Conservation (phyloP, 768 basidiomycete genomes). For the Termitomyces sp. region DNA sequence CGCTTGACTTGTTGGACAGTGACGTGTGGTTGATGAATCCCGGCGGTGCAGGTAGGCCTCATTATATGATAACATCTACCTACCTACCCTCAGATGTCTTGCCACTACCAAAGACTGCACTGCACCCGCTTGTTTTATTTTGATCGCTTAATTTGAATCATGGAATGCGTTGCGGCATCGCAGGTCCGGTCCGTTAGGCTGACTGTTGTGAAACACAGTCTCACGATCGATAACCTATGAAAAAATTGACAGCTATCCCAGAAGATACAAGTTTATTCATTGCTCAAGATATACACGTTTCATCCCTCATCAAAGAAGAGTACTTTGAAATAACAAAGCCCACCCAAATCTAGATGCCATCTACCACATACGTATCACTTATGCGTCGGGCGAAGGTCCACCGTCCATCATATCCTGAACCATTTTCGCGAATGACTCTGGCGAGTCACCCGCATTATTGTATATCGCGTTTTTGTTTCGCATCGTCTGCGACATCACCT, state of each 20-base stretch:
- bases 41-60: neutral
- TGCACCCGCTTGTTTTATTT: neutral
- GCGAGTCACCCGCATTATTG: conserved; percentile 2
- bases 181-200: too few species aligned
- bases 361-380: neutral
- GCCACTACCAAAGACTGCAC: neutral
- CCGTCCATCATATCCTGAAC: neutral
- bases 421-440: neutral
- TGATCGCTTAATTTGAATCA: neutral
- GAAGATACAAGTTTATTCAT: neutral
- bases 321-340: neutral
- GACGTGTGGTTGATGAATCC: neutral
- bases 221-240: neutral
- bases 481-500: conserved; percentile 8
- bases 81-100: neutral
- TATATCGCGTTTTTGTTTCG: conserved; percentile 7
- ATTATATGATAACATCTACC: neutral
- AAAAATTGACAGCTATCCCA: neutral
- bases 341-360: neutral
- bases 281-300: neutral
- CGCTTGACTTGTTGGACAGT: neutral
- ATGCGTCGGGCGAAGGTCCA: neutral
- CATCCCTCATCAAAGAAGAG: neutral
- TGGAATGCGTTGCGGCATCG: too few species aligned
- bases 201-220: neutral